These are phyloP conservation scores for Cercospora zeina DNA, from an alignment of 2,329 filamentous ascomycete species.

Conservation along the genomic window DNA sequence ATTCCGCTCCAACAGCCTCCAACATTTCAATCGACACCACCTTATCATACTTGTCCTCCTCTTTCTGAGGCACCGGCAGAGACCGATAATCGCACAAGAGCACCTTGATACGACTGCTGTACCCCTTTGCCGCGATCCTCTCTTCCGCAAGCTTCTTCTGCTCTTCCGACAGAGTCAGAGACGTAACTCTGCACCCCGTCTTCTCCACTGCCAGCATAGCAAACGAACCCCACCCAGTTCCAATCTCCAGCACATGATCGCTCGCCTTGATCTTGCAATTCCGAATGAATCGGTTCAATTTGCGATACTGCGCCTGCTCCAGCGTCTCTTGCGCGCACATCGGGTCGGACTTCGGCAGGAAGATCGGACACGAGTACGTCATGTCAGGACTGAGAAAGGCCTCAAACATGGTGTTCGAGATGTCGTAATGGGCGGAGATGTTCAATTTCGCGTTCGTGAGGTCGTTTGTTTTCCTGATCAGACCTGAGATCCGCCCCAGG, in stretches of 20 bases:
- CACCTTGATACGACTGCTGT: constrained; percentile 63
- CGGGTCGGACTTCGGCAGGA: constrained; percentile 52
- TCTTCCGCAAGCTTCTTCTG: constrained; percentile 68
- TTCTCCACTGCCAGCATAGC: constrained; percentile 67
- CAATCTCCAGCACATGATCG: constrained; percentile 73
- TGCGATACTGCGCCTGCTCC: constrained; percentile 66
- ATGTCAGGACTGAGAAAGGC: constrained; percentile 73
- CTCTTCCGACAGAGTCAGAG: constrained; percentile 66
- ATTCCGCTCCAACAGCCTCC: constrained; percentile 70
- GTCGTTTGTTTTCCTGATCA: constrained; percentile 52
- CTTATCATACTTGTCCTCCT: constrained; percentile 60
- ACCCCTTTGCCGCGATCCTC: constrained; percentile 62
- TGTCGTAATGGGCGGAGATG: constrained; percentile 72
- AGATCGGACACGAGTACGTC: constrained; percentile 73
- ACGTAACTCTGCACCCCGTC: constrained; percentile 69
- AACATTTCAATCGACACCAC: constrained; percentile 76
- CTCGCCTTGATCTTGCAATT: constrained; percentile 62
- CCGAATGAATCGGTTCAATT: constrained; percentile 65
- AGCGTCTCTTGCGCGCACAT: constrained; percentile 56
- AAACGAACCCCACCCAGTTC: constrained; percentile 74
- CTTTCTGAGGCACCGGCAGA: constrained; percentile 51
- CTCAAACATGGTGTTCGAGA: constrained; percentile 74
- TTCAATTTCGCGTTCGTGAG: constrained; percentile 61
- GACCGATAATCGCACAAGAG: constrained; percentile 68
- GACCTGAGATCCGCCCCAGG: constrained; percentile 57